Base-by-base conservation (phyloP, 2,329 filamentous ascomycete species). In the Colletotrichum sublineola region DNA sequence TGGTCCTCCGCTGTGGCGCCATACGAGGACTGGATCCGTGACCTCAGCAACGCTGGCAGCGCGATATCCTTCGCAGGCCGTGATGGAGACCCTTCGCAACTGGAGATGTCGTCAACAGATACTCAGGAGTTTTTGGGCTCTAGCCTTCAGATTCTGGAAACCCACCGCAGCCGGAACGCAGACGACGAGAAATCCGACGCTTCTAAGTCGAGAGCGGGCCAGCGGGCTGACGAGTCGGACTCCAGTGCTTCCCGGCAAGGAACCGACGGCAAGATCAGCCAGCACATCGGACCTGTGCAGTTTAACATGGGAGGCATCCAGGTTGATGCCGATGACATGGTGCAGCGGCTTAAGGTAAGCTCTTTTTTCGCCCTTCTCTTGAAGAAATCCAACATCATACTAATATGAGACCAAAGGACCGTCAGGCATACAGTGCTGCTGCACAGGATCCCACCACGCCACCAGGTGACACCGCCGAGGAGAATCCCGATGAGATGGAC, bases 221-320 rank as follows among this genome's bases (percentile, higher is more conserved):
- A 75, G 62, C 48, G 76, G 71, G 42, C 76, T 64, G 60, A 77
- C 72, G 63, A 76, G 74, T 62, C 75, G 73, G 71, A 74, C 75
- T 24, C 74, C 76, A 73, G 75, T 18, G 73, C 75, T 3, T 76
- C 77, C 31, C 76, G 77, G n/a, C 60, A 76, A 7, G 81, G 82
- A 77, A 74, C 83, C 55, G 76, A 80, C n/a, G 81, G 82, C 74
- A 85, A 82, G 74, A 85, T 89, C 67, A 92, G 91, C 76, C 93
- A 96, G 78, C 95, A 97, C 77, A 97, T 97, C 78, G 95, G 95
- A 0, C 95, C 95, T 0, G 95, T 98, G 75, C 95, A 97, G 79
- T 98, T 98, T 84, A 99, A 99, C 80, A 96, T 99, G 88, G 96
- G 96, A 53, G 96, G 96, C 65, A 98, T 99, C 74, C 95, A 97